Evolutionary conservation across 208 protist species (phyloP).

Genomic region (Strigomonas galati): DNA sequence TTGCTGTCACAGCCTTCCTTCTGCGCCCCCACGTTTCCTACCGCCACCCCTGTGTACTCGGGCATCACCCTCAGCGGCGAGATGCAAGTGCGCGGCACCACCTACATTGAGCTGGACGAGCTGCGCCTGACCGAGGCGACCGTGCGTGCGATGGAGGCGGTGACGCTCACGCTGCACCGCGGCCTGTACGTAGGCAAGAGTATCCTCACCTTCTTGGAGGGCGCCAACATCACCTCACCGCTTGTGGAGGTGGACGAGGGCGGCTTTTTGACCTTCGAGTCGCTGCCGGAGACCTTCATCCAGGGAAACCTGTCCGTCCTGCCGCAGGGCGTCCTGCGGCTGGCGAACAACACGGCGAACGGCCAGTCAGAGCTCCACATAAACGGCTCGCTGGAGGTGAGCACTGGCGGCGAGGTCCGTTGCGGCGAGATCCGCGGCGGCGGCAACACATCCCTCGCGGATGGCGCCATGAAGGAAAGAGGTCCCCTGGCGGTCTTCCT

Average conservation of each 20-base stretch:
- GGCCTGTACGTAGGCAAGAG: constrained; percentile 23
- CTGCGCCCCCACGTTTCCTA: constrained; percentile 8
- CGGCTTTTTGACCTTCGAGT: constrained; percentile 24
- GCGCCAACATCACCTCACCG: not conserved
- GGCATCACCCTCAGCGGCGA: constrained; percentile 40
- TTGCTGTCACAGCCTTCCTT: constrained; percentile 23
- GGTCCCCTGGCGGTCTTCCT: constrained; percentile 17
- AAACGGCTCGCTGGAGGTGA: not conserved
- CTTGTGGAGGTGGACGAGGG: constrained; percentile 28
- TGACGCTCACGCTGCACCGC: constrained; percentile 17
- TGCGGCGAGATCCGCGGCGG: not conserved
- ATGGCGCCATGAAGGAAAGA: not conserved
- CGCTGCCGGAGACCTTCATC: constrained; percentile 3
- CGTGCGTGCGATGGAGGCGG: constrained; percentile 23
- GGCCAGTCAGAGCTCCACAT: constrained; percentile 1
- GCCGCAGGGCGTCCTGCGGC: not conserved
- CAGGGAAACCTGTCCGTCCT: constrained; percentile 11
- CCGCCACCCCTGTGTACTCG: constrained; percentile 18
- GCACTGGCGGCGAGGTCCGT: not conserved
- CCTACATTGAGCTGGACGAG: constrained; percentile 36
- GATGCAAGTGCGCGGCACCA: constrained; percentile 27
- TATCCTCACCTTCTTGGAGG: constrained; percentile 16
- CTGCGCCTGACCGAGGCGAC: constrained; percentile 25
- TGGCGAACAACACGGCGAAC: not conserved
- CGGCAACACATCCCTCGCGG: not conserved